Conservation (phyloP, 805 yeast genomes). For the Metschnikowia drakensbergensis region DNA sequence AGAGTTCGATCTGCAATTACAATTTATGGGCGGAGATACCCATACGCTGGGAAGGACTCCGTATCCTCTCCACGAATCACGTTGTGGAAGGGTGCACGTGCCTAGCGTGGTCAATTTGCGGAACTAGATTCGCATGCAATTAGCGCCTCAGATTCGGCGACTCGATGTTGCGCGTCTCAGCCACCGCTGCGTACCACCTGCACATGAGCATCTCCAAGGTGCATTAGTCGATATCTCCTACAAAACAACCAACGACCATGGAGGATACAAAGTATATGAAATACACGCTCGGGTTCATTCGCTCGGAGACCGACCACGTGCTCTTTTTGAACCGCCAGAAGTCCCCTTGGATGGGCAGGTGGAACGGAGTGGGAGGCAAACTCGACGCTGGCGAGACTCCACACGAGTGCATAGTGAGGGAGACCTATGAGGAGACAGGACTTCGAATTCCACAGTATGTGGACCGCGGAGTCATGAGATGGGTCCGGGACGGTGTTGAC, state of each 20-base stretch:
- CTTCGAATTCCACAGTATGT: slow-evolving; percentile 25
- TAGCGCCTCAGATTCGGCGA: background rate
- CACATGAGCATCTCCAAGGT: background rate
- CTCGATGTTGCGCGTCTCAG: background rate
- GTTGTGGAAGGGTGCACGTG: background rate
- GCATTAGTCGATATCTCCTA: background rate
- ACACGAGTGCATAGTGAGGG: slow-evolving; percentile 38
- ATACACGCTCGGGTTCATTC: slow-evolving; percentile 26
- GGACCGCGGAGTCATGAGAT: slow-evolving; percentile 34
- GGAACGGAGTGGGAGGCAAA: slow-evolving; percentile 48
- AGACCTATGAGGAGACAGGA: slow-evolving; percentile 42
- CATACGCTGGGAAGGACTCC: too few relatives aligned
- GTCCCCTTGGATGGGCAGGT: slow-evolving; percentile 45
- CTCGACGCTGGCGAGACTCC: slow-evolving; percentile 34
- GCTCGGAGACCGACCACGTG: slow-evolving; percentile 31
- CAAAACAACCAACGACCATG: slow-evolving; percentile 4
- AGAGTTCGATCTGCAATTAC: background rate
- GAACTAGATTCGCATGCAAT: background rate
- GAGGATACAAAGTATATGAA: slow-evolving; percentile 7
- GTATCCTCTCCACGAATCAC: too few relatives aligned
- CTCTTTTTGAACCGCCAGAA: slow-evolving; percentile 39
- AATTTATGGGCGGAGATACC: background rate
- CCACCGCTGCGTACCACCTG: background rate
- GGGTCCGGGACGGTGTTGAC: slow-evolving; percentile 28
- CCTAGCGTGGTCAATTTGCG: background rate